A percentile compares a stretch with the other conserved stretches of the same genome.
Conservation (phyloP, 139 green algal genomes). For the Nannochloris sp. region DNA sequence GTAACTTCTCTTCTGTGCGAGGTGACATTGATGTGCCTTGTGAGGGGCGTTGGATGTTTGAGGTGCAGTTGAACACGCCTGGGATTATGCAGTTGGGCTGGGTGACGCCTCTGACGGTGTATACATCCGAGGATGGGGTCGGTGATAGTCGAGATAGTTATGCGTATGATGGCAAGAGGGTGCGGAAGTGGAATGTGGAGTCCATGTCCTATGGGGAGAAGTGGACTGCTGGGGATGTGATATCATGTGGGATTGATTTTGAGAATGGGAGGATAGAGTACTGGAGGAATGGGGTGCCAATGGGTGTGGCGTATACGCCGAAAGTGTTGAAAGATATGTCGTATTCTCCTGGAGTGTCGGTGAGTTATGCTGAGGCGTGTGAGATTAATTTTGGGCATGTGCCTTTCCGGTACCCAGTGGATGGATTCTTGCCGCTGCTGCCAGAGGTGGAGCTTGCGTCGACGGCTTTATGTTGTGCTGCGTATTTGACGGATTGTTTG, state of each 20-base stretch:
- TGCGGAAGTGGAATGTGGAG: slow-evolving; percentile 73
- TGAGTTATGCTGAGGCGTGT: slow-evolving; percentile 40
- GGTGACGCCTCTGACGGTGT: slow-evolving; percentile 69
- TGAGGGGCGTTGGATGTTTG: slow-evolving; percentile 71
- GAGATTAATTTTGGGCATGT: slow-evolving; percentile 30
- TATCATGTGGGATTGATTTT: slow-evolving; percentile 79
- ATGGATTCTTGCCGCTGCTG: slow-evolving; percentile 55
- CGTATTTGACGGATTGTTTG: slow-evolving; percentile 51
- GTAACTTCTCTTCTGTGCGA: slow-evolving; percentile 57
- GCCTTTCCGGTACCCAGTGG: slow-evolving; percentile 57
- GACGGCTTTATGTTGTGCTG: neutral
- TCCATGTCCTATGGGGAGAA: slow-evolving; percentile 58
- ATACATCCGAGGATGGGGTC: slow-evolving; percentile 87
- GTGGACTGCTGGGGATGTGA: slow-evolving; percentile 72
- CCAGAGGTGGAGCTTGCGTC: neutral
- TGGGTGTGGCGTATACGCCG: slow-evolving; percentile 69
- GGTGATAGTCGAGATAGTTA: slow-evolving; percentile 74
- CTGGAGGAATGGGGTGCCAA: slow-evolving; percentile 62
- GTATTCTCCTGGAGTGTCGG: slow-evolving; percentile 45
- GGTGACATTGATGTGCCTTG: slow-evolving; percentile 61
- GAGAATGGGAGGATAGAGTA: slow-evolving; percentile 68
- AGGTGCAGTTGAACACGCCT: slow-evolving; percentile 60
- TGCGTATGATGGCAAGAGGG: slow-evolving; percentile 67
- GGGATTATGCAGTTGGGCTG: slow-evolving; percentile 88
- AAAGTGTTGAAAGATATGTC: slow-evolving; percentile 30